These are phyloP conservation scores for Lachancea quebecensis DNA, from an alignment of 805 yeast genomes.

Conservation along the genomic window DNA sequence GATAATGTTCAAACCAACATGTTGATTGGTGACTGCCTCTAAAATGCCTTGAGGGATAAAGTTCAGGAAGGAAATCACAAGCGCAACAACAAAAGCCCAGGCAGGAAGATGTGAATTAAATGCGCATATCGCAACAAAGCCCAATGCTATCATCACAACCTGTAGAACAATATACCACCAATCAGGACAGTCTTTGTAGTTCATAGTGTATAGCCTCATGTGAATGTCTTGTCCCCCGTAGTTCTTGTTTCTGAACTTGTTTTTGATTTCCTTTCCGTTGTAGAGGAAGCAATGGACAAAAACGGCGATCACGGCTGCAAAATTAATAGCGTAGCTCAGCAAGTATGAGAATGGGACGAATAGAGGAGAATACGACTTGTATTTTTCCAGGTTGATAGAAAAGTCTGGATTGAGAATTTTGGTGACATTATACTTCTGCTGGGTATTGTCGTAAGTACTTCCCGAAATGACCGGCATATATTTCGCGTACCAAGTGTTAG, in stretches of 20 bases:
- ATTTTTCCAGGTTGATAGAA: conserved; percentile 38
- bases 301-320: conserved; percentile 59
- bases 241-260: conserved; percentile 33
- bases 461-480: conserved; percentile 53
- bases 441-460: conserved; percentile 44
- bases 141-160: conserved; percentile 23
- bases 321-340: conserved; percentile 47
- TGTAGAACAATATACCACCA: conserved; percentile 50
- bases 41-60: conserved; percentile 53
- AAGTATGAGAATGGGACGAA: conserved; percentile 54
- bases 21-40: conserved; percentile 49
- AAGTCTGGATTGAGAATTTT: conserved; percentile 40
- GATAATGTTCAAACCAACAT: conserved; percentile 52
- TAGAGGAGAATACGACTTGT: conserved; percentile 49
- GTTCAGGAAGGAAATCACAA: conserved; percentile 45
- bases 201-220: conserved; percentile 42
- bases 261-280: conserved; percentile 49
- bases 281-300: conserved; percentile 51
- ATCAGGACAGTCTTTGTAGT: conserved; percentile 65
- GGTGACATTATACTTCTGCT: conserved; percentile 39
- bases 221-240: conserved; percentile 43
- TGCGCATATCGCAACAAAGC: conserved; percentile 30
- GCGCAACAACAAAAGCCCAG: conserved; percentile 56
- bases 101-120: conserved; percentile 51
- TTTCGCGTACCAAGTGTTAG: conserved; percentile 51